A percentile compares a stretch with the other conserved stretches of the same genome.
Evolutionary conservation across 2,329 filamentous ascomycete genomes (phyloP).

Genomic region (Aureobasidium sp.): DNA sequence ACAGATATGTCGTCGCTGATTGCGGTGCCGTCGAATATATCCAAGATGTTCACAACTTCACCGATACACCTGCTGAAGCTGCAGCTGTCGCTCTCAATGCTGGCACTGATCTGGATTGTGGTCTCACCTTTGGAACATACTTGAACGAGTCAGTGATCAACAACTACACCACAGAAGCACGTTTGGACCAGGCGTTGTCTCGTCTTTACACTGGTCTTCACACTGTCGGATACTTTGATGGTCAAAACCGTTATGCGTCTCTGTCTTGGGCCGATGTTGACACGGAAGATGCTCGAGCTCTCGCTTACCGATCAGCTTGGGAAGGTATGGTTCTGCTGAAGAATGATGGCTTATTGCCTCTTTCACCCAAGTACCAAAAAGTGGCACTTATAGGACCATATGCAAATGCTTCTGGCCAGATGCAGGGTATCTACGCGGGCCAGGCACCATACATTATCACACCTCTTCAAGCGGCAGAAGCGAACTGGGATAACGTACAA

Average conservation of each 20-base stretch:
- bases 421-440: slow-evolving; percentile 54
- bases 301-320: slow-evolving; percentile 47
- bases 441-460: slow-evolving; percentile 47
- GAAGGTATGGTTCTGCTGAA: slow-evolving; percentile 44
- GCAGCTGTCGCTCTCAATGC: slow-evolving; percentile 42
- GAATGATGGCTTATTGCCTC: slow-evolving; percentile 42
- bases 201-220: slow-evolving; percentile 49
- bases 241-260: slow-evolving; percentile 39
- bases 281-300: slow-evolving; percentile 42
- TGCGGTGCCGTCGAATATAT: slow-evolving; percentile 57
- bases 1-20: slow-evolving; percentile 57
- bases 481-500: slow-evolving; percentile 37
- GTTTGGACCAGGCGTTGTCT: slow-evolving; percentile 43
- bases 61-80: slow-evolving; percentile 35
- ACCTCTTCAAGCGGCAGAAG: slow-evolving; percentile 44
- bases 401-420: slow-evolving; percentile 48
- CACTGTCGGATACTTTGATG: slow-evolving; percentile 51
- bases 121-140: slow-evolving; percentile 37
- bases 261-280: slow-evolving; percentile 49
- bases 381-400: slow-evolving; percentile 52
- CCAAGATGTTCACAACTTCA: slow-evolving; percentile 39
- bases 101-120: slow-evolving; percentile 47
- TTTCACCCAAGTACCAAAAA: slow-evolving; percentile 29
- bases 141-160: slow-evolving; percentile 32
- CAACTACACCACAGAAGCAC: slow-evolving; percentile 33